Evolutionary conservation across 2,329 filamentous ascomycete species (phyloP), one percentile per base, ranked within the genome.

Genomic region (Juglanconis sp.): DNA sequence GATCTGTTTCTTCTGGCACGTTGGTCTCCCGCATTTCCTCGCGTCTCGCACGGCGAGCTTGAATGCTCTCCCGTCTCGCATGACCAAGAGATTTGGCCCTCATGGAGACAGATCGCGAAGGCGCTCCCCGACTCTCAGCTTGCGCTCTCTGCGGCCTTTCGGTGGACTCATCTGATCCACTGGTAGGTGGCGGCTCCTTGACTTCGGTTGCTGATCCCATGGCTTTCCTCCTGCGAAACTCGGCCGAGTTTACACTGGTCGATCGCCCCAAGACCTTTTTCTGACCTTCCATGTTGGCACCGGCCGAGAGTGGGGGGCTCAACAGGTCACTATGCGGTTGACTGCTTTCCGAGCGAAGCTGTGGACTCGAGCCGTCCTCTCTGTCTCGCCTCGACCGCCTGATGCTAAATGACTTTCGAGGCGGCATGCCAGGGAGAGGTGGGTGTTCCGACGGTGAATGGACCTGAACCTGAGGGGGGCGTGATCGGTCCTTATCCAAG

Each of bases 391-490:
- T 77, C 34, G 79, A 77, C 31, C 81, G 80, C 46, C 82, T 86
- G 65, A 97, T 90, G 70, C 92, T 96, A 72, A 97, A 96, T 72
- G 92, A 96, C 75, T 96, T 96, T 56, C 90, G 84, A 2, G 91
- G 86, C 42, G 61, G 61, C 40, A 63, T 61, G 9, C 58, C 47
- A 0, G 85, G 81, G 17, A 81, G 78, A 3, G 85, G 81, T 1
- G 72, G 68, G 35, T 79, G 73, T 60, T 94, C 91, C 59, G 84
- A 77, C 9, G 91, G 90, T 13, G 88, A 87, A 67, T 94, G 91
- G n/a, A 95, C 87, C 57, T 90, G 90, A 40, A 96, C 83, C 48
- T 83, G 74, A 48, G 89, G 87, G 47, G 91, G 90, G 52, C 89
- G 87, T 42, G 89, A 88, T 11, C 87, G 83, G 64, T 85, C 86